Conservation (phyloP, 306 rosid genomes). For the Chamaecrista fasciculata region DNA sequence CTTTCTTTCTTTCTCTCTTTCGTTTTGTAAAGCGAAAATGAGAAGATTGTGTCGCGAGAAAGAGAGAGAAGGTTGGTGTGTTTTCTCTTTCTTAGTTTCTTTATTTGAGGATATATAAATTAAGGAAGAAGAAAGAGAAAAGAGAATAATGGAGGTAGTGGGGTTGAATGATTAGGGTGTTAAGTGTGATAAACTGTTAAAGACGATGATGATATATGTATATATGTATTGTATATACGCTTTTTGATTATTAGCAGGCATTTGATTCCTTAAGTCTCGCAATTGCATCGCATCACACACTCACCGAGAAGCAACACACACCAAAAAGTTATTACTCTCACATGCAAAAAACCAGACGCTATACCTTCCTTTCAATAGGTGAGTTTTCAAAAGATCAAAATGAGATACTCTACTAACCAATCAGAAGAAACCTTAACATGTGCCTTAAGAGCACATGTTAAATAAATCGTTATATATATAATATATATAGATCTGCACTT, state of each 20-base stretch:
- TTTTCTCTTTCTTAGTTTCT: constrained; percentile 5
- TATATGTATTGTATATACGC: too few species aligned
- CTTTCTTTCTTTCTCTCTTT: too few species aligned
- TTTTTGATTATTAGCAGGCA: too few species aligned
- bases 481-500: too few species aligned
- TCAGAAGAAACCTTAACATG: too few species aligned
- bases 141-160: constrained; percentile 32
- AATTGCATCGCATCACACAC: constrained; percentile 15
- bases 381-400: too few species aligned
- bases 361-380: too few species aligned
- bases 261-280: constrained; percentile 21
- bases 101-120: not conserved
- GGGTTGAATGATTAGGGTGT: constrained; percentile 62
- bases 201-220: too few species aligned
- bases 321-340: constrained; percentile 21
- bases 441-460: too few species aligned
- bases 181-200: constrained; percentile 13
- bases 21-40: constrained; percentile 37
- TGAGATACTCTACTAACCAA: too few species aligned
- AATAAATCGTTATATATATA: too few species aligned
- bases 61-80: not conserved
- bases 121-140: constrained; percentile 15
- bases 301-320: constrained; percentile 24
- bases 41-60: constrained; percentile 20
- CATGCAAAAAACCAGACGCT: constrained; percentile 19